Conservation (phyloP, 2,329 filamentous ascomycete species). For the Lachnellula suecica region DNA sequence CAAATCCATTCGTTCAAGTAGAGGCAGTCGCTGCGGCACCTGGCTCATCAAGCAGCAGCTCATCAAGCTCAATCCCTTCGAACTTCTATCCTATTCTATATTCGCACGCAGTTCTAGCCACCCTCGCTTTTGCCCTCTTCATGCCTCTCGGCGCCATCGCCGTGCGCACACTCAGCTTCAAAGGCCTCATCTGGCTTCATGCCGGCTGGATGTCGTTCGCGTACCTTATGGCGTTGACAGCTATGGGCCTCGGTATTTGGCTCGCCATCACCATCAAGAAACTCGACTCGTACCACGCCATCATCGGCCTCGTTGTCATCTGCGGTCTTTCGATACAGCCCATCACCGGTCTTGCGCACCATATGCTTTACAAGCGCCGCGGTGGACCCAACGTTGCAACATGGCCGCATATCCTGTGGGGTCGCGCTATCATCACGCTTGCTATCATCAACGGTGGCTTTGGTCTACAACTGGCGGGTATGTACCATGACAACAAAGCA, state of each 20-base stretch:
- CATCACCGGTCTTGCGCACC: constrained; percentile 56
- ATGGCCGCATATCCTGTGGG: constrained; percentile 58
- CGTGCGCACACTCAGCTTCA: constrained; percentile 58
- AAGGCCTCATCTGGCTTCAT: constrained; percentile 43
- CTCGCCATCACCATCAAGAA: constrained; percentile 26
- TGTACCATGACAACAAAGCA: constrained; percentile 29
- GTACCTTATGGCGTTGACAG: constrained; percentile 57
- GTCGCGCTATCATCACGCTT: constrained; percentile 54
- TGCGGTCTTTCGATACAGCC: constrained; percentile 56
- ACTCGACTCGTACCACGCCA: constrained; percentile 43
- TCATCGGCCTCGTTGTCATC: constrained; percentile 55
- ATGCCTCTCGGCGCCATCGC: constrained; percentile 61
- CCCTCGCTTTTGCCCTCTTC: constrained; percentile 54
- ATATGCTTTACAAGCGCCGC: constrained; percentile 45
- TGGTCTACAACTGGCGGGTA: constrained; percentile 50
- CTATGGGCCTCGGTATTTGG: constrained; percentile 57
- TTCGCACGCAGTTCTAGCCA: constrained; percentile 58
- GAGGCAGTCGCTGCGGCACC: constrained; percentile 1
- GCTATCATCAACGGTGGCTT: constrained; percentile 65
- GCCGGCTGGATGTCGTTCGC: constrained; percentile 54
- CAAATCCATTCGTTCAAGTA: constrained; percentile 26
- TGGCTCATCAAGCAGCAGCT: neutral
- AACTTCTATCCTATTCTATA: constrained; percentile 10
- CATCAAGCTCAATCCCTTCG: neutral
- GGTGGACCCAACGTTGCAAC: constrained; percentile 50